These are phyloP conservation scores for Termitomyces sp. DNA, from an alignment of 768 basidiomycete genomes.

Conservation along the genomic window DNA sequence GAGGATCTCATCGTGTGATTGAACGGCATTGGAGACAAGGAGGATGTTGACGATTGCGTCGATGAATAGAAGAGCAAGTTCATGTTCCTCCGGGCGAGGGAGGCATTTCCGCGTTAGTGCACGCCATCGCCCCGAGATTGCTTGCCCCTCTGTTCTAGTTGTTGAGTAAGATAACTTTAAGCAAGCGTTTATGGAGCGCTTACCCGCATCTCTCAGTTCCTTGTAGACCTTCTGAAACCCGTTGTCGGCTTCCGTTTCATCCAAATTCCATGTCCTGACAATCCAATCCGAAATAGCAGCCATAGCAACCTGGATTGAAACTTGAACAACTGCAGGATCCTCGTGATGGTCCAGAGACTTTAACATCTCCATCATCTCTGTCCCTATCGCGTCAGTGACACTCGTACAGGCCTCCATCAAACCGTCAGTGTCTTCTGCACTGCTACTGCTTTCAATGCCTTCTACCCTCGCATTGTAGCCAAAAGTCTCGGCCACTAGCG, in stretches of 20 bases:
- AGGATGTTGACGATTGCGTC: conserved; percentile 38
- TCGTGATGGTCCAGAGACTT: conserved; percentile 30
- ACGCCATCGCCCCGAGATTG: conserved; percentile 39
- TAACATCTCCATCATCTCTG: conserved; percentile 33
- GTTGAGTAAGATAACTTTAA: background rate
- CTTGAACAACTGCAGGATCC: conserved; percentile 35
- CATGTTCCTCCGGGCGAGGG: conserved; percentile 18
- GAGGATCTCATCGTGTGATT: conserved; percentile 23
- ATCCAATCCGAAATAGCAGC: conserved; percentile 45
- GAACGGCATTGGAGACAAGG: conserved; percentile 28
- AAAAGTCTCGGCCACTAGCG: conserved; percentile 39
- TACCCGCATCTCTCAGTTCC: conserved; percentile 29
- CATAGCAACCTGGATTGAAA: conserved; percentile 41
- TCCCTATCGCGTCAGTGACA: conserved; percentile 22
- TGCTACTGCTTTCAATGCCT: background rate
- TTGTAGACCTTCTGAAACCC: conserved; percentile 31
- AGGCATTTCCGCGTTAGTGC: conserved; percentile 29
- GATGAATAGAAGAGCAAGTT: conserved; percentile 27
- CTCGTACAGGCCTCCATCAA: conserved; percentile 21
- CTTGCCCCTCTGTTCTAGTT: conserved; percentile 30
- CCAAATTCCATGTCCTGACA: conserved; percentile 44
- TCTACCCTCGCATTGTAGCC: conserved; percentile 13
- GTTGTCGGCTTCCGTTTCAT: conserved; percentile 40
- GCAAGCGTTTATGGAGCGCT: conserved; percentile 2
- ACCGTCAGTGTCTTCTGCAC: conserved; percentile 11